phyloP scores from a whole-genome alignment of 306 rosid genomes.

The Prunus persica region Prunus_persica_NCBIv2 NC_034010.1:23799501-23800000 shows the following conservation, averaged over 20 bases:
- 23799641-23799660: too few species aligned
- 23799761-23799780: conserved; percentile 4
- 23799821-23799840: not conserved
- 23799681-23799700: too few species aligned
- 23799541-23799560: too few species aligned
- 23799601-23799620: too few species aligned
- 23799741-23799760: conserved; percentile 10
- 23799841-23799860: not conserved
- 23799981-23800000: not conserved
- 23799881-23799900: not conserved
- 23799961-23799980: conserved; percentile 4
- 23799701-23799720: too few species aligned
- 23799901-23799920: not conserved
- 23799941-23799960: conserved; percentile 19
- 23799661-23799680: too few species aligned
- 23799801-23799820: conserved; percentile 19
- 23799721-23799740: too few species aligned
- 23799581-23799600: too few species aligned
- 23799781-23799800: not conserved
- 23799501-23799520: too few species aligned
- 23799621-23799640: too few species aligned
- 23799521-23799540: too few species aligned
- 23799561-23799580: too few species aligned
- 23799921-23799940: conserved; percentile 13
- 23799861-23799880: not conserved